phyloP scores from a whole-genome alignment of 257 asterid genomes.

The Jacaranda mimosifolia region DNA sequence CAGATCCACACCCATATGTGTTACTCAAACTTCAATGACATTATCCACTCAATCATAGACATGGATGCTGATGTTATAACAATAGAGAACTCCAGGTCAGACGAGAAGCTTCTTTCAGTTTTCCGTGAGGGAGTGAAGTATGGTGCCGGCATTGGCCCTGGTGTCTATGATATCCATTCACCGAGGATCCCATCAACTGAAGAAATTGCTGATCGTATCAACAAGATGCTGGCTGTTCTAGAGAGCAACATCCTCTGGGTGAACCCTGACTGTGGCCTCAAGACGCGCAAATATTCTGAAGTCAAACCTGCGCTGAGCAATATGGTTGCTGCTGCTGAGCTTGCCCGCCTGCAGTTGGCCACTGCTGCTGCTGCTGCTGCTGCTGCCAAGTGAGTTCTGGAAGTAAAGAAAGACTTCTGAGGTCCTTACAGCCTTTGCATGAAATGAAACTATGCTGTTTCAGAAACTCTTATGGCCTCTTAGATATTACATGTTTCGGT shows the following conservation, averaged over 20 bases:
- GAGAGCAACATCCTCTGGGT: slow-evolving; percentile 78
- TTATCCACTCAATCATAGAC: slow-evolving; percentile 74
- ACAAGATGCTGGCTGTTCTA: slow-evolving; percentile 77
- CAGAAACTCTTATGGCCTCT: too few relatives aligned
- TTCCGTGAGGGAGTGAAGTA: slow-evolving; percentile 84
- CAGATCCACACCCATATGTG: slow-evolving; percentile 98
- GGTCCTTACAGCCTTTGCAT: not conserved
- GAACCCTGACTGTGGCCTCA: slow-evolving; percentile 88
- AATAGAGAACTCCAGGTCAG: slow-evolving; percentile 89
- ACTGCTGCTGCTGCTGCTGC: slow-evolving; percentile 39
- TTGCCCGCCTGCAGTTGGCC: slow-evolving; percentile 62
- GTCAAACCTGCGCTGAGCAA: slow-evolving; percentile 70
- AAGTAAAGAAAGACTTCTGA: not conserved
- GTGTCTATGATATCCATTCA: slow-evolving; percentile 88
- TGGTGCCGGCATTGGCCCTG: slow-evolving; percentile 87
- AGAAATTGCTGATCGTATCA: slow-evolving; percentile 70
- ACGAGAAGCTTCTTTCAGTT: slow-evolving; percentile 85
- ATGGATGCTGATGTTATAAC: slow-evolving; percentile 95
- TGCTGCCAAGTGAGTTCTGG: slow-evolving; percentile 45
- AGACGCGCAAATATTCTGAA: slow-evolving; percentile 77
- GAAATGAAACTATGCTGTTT: not conserved
- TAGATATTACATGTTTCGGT: too few relatives aligned
- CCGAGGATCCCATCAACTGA: slow-evolving; percentile 81
- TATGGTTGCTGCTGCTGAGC: slow-evolving; percentile 86
- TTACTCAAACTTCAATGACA: slow-evolving; percentile 85